These are phyloP conservation scores for Trametes cubensis DNA, from an alignment of 768 basidiomycete genomes.

Conservation along the genomic window DNA sequence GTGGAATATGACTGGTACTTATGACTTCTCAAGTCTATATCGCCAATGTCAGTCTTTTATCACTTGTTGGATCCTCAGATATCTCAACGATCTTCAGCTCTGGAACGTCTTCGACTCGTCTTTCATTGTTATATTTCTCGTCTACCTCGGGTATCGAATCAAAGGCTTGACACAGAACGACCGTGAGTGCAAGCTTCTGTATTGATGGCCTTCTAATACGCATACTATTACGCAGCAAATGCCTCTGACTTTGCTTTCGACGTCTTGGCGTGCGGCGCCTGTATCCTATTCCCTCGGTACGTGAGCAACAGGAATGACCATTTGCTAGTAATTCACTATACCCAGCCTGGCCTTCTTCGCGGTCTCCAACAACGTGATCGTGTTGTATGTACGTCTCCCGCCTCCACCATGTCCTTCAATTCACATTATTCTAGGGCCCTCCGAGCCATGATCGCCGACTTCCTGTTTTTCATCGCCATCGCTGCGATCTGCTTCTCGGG, in stretches of 20 bases:
- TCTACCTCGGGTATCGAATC: constrained; percentile 66
- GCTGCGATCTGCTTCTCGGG: constrained; percentile 84
- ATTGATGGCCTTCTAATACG: constrained; percentile 8
- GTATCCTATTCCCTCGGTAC: constrained; percentile 82
- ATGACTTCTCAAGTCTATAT: constrained; percentile 61
- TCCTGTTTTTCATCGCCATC: constrained; percentile 76
- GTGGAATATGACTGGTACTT: background rate
- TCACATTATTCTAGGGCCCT: constrained; percentile 55
- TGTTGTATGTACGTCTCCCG: constrained; percentile 56
- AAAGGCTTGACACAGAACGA: constrained; percentile 60
- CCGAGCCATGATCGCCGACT: constrained; percentile 81
- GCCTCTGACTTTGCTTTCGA: constrained; percentile 76
- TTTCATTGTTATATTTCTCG: constrained; percentile 69
- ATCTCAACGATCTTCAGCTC: constrained; percentile 49
- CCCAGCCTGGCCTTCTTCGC: constrained; percentile 76
- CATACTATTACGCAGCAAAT: constrained; percentile 35
- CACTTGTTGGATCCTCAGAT: background rate
- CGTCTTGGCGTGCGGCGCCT: constrained; percentile 80
- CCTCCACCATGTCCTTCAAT: background rate
- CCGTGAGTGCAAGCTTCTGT: constrained; percentile 38
- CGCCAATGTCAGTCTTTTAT: constrained; percentile 62
- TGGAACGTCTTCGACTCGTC: constrained; percentile 91
- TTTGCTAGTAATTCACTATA: background rate
- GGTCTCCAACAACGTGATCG: constrained; percentile 75
- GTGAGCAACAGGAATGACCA: constrained; percentile 13